Base-by-base conservation (phyloP, 2,329 filamentous ascomycete species). In the Penicillium sp. region DNA sequence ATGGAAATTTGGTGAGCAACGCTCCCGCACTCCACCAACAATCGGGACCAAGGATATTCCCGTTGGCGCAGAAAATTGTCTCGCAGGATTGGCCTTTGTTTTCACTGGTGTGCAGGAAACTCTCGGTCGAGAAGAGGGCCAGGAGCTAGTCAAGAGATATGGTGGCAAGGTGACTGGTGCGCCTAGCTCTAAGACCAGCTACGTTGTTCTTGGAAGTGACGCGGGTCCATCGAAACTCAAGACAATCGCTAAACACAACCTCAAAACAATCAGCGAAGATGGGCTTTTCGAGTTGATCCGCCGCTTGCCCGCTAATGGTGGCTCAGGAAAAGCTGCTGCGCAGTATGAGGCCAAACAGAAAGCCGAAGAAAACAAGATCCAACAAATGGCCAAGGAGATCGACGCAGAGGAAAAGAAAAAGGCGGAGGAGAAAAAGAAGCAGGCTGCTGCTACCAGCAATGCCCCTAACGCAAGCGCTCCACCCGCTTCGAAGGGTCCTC, bases 241-340 rank as follows among this genome's bases (percentile, higher is more conserved):
- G 63, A 97, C 93, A 65, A 98, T 99, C 65, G 82, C 84, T 55
- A 84, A 91, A 21, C 79, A 90, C 66, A 86, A 86, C 0, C 86
- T 98, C 72, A 97, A 92, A 74, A 96, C 93, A 0, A 97, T 99
- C 69, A 89, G 97, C 66, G 96, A 99, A 72, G 86, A 96, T 64
- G 96, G 95, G 0, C 78, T 99, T 3, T 96, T 96, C 65, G 88
- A 90, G 57, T 82, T 99, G 45, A 96, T 99, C 64, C 83, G 86
- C 58, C 82, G 79, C 46, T 81, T 98, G 52, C 93, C 95, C 39
- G 89, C 91, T 1, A 90, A 91, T 68, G 95, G 96, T 46, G 95
- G 96, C 8, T 86, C 88, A 68, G 90, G 92, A 44, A 93, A 93
- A 69, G 93, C 91, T 29, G 95, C 93, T 7, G 90, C 90, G 67